Base-by-base conservation (phyloP, 2,329 filamentous ascomycete genomes). In the Penicillium occitanis region DNA sequence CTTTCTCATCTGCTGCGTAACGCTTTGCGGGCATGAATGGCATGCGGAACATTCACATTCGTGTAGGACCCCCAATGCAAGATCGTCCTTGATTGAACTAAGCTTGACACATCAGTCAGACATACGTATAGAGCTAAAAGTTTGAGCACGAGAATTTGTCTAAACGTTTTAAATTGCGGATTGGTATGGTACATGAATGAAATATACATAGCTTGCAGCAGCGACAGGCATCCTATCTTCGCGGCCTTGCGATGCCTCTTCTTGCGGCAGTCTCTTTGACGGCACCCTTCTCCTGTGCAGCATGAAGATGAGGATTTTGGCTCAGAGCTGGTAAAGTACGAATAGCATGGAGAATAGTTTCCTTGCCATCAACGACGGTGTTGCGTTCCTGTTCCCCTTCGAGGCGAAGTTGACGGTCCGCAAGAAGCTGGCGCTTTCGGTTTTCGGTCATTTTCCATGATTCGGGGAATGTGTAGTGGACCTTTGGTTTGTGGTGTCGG, bases 391-490 rank as follows among this genome's bases (percentile, higher is more conserved):
- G 78, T 70, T 94, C 90, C 33, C 83, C 77, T 66, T 84, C 71
- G 61, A 84, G 75, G 25, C 81, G 75, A 74, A 84, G 76, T 67
- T 82, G 75, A 62, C 92, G 85, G 67, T 83, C 80, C 50, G 82
- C 83, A n/a, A 87, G 85, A 61, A 97, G 81, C 77, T 90, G 84
- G 73, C 81, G 76, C 74, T 84, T 85, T 69, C 92, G 85, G 79
- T 91, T 83, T 57, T 86, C 80, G 1, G 90, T 93, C 84, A 99
- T 80, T 67, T 85, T 86, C 95, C 95, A 99, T 71, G 88, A 87
- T 71, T 87, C 85, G 1, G 95, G 95, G 78, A 97, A 98, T 69
- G 83, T 85, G 64, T 87, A 84, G 75, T 86, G 87, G 50, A 77
- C 77, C 82, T 90, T 91, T 68, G 86, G 83, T 73, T 86, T 89